Base-by-base conservation (phyloP, 108 stramenopile species). In the Cyclotella baltica region DNA sequence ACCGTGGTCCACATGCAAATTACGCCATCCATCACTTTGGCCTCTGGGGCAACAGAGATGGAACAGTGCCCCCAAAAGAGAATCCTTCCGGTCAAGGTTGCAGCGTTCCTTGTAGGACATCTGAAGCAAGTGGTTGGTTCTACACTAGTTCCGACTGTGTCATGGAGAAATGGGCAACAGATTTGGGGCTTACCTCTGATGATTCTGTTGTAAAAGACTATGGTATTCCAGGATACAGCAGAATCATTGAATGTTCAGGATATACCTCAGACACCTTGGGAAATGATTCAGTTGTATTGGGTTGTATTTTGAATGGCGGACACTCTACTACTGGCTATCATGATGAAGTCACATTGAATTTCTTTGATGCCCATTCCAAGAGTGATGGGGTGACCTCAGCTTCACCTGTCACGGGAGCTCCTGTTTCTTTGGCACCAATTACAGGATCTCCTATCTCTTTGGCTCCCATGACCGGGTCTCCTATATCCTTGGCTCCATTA, bases 101-200 rank as follows among this genome's bases (percentile, higher is more conserved):
- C 65, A n/a, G 11, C 16, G 43, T 67, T 8, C 38, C 35, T 15
- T 67, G 65, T 35, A 30, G 65, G 25, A 67, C 65, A 29, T 67
- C 65, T 23, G 38, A 67, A 38, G 8, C 11, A 15, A 18, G 20
- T 3, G 65, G 65, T 43, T 67, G 65, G 65, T 67, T 67, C 23
- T 67, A n/a, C 38, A 47, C 65, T 4, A 47, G 43, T 25, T 67
- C 65, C 10, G 43, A 67, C 18, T 67, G 65, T 48, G 65, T 67
- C n/a, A 48, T 43, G 27, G 65, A 37, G 6, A 67, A 67, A 25
- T 67, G 65, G 65, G 65, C 38, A 35, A n/a, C 35, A 8, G 46
- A 43, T 43, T 27, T 67, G n/a, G 40, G 23, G 65, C 38, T 67
- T 13, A 10, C 27, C 18, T 15, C 65, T 43, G 20, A 67, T 67